Conservation (phyloP, 2,329 filamentous ascomycete genomes). For the Aspergillus sp. region DNA sequence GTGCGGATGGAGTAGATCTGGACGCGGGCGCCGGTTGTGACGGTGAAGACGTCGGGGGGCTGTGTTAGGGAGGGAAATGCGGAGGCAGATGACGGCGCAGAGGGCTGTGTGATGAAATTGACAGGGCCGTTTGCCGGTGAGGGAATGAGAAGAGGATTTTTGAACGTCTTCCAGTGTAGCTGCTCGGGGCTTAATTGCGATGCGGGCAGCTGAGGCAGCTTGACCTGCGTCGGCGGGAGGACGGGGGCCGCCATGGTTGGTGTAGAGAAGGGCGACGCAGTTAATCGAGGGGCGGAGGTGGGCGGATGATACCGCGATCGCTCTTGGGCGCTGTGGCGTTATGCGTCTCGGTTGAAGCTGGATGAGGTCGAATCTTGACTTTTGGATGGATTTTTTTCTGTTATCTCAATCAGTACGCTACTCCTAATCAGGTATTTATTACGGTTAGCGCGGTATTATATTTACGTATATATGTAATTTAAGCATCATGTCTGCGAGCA, state of each 20-base stretch:
- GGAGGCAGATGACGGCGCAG: constrained; percentile 45
- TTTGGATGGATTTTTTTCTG: not conserved
- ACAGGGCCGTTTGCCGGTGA: constrained; percentile 88
- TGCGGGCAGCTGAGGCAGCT: constrained; percentile 77
- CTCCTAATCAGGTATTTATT: not conserved
- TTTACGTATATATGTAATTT: not conserved
- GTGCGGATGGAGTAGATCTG: constrained; percentile 93
- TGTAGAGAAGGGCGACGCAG: not conserved
- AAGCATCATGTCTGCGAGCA: not conserved
- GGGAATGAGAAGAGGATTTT: constrained; percentile 83
- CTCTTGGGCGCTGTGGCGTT: not conserved
- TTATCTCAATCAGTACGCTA: not conserved
- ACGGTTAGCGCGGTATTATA: not conserved
- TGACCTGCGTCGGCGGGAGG: constrained; percentile 74
- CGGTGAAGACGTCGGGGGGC: constrained; percentile 68
- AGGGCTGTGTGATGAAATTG: constrained; percentile 80
- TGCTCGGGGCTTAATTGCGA: constrained; percentile 82
- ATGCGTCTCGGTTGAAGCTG: not conserved
- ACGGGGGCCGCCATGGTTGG: constrained; percentile 79
- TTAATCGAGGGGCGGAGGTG: not conserved
- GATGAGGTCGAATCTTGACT: not conserved
- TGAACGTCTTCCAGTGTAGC: constrained; percentile 94
- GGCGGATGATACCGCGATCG: not conserved
- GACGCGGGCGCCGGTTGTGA: constrained; percentile 90
- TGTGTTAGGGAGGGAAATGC: constrained; percentile 45